phyloP scores from a whole-genome alignment of 352 stramenopile genomes.

The Phytophthora brassicae region DNA sequence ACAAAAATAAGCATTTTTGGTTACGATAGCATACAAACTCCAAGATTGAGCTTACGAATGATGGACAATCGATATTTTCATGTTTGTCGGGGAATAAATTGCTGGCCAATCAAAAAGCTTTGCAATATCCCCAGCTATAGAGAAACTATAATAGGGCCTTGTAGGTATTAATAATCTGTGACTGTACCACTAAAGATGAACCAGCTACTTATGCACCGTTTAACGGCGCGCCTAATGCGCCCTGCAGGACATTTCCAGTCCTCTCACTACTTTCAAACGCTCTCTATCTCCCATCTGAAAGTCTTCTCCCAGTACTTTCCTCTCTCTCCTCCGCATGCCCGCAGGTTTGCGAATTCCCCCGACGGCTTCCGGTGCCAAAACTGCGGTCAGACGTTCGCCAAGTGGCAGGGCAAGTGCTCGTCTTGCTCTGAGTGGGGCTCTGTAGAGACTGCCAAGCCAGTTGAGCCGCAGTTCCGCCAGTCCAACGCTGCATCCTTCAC shows the following conservation, averaged over 20 bases:
- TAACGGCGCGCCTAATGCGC: not conserved
- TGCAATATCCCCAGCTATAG: no score
- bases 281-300: not conserved
- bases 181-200: no score
- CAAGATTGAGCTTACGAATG: no score
- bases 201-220: not conserved
- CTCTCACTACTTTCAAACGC: not conserved
- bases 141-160: no score
- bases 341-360: conserved; percentile 27
- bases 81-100: no score
- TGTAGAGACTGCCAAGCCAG: conserved; percentile 59
- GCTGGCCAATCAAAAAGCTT: no score
- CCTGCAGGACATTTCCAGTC: not conserved
- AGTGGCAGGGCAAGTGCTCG: conserved; percentile 87
- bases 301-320: not conserved
- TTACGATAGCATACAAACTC: no score
- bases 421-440: conserved; percentile 91
- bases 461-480: conserved; percentile 52
- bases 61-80: no score
- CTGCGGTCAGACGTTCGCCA: conserved; percentile 71
- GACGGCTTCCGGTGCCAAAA: conserved; percentile 46
- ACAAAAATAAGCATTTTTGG: no score
- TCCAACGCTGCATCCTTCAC: conserved; percentile 53
- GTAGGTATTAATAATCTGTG: no score
- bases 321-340: not conserved